These are phyloP conservation scores for Aspergillus brunneoviolaceus DNA, from an alignment of 2,329 filamentous ascomycete species.

Conservation along the genomic window DNA sequence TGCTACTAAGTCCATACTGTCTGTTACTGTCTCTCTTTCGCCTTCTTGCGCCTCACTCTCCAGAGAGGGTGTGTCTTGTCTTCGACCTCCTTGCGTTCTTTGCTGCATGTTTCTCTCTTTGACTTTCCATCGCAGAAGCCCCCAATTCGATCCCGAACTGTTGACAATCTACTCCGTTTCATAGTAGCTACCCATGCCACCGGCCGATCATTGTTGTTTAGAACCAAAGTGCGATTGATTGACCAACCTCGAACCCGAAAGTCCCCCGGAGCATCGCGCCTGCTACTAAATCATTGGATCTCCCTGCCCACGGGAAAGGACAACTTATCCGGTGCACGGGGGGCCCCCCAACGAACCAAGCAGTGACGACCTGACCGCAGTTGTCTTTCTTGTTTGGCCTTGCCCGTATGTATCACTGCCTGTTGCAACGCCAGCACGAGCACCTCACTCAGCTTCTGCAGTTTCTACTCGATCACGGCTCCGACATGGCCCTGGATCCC, in stretches of 20 bases:
- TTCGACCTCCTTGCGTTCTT: slow-evolving; percentile 9
- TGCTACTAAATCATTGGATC: neutral
- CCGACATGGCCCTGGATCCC: slow-evolving; percentile 43
- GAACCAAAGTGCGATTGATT: neutral
- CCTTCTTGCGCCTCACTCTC: neutral
- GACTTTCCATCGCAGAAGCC: slow-evolving; percentile 20
- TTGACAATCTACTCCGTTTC: slow-evolving; percentile 7
- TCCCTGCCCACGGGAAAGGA: neutral
- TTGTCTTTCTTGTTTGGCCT: slow-evolving; percentile 19
- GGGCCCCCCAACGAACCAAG: slow-evolving; percentile 1
- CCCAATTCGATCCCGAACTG: slow-evolving; percentile 8
- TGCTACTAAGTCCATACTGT: neutral
- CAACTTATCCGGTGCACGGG: neutral
- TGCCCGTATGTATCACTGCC: slow-evolving; percentile 43
- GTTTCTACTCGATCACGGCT: slow-evolving; percentile 38
- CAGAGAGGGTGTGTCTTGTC: neutral
- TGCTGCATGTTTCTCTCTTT: slow-evolving; percentile 26
- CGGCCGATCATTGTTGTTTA: neutral
- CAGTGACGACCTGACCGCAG: slow-evolving; percentile 10
- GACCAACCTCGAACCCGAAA: neutral
- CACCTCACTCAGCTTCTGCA: slow-evolving; percentile 40
- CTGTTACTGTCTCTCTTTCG: slow-evolving; percentile 2
- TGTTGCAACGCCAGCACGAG: slow-evolving; percentile 41
- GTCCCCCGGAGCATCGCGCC: neutral
- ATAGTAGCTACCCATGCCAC: slow-evolving; percentile 3